Conservation (phyloP, 306 rosid species). For the Prunus dulcis region DNA sequence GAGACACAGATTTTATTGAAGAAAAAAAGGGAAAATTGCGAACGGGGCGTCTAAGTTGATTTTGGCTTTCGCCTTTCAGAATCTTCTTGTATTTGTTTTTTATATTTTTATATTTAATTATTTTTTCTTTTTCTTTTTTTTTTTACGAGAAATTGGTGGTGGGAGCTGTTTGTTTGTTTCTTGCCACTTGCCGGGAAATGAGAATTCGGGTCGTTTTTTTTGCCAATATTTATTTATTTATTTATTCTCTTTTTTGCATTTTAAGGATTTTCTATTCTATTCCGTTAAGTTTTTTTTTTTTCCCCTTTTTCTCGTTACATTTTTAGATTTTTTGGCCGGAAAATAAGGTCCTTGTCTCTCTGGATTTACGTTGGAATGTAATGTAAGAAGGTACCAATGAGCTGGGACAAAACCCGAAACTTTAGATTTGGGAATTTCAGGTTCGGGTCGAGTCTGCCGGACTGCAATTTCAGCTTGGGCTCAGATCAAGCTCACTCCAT, state of each 20-base stretch:
- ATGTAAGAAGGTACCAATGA: background rate
- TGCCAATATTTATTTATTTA: background rate
- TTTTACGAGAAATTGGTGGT: background rate
- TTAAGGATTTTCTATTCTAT: background rate
- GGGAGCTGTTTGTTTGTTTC: background rate
- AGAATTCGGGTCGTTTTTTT: background rate
- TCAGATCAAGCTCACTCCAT: background rate
- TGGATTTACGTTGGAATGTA: background rate
- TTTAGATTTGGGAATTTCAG: background rate
- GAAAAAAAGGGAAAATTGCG: background rate
- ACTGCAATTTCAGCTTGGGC: background rate
- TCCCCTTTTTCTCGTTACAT: no score
- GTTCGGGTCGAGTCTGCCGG: background rate
- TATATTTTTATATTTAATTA: background rate
- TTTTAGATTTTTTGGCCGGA: no score
- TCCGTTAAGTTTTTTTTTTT: background rate
- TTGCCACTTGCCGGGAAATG: background rate
- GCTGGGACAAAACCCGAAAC: background rate
- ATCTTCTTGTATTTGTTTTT: background rate
- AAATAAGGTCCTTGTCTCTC: background rate
- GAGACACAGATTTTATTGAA: background rate
- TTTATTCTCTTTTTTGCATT: background rate
- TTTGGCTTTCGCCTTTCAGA: background rate
- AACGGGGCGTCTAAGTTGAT: conserved; percentile 1
- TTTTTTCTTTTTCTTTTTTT: background rate